Evolutionary conservation across 352 stramenopile genomes (phyloP), one percentile per base, ranked within the genome.

Genomic region (Phytophthora fragariaefolia): DNA sequence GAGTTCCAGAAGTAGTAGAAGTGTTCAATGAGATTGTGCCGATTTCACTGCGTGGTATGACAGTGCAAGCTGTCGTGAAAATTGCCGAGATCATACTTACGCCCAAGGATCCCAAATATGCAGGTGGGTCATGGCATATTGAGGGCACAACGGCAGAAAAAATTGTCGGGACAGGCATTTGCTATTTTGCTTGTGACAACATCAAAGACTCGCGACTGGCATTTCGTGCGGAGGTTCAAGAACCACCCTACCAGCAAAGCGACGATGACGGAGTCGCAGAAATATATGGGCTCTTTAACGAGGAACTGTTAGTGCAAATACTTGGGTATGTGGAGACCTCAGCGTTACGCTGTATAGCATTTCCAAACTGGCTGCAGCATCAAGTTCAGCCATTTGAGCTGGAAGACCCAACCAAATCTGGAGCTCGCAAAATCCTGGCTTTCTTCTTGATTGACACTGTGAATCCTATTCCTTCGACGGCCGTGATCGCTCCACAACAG

Each of bases 1-100:
- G 20, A 13, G 56, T 80, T 9, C 73, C 73, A 5, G 27, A 58
- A 6, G 15, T 30, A 0, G 23, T 68, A 3, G 17, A 36, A 7
- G 45, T 64, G 20, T 24, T 12, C 6, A 52, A 18, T 34, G 6
- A 24, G 6, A 28, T 24, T 0, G 18, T 22, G 1, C n/a, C 54
- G 0, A 58, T 74, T 15, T 64, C 65, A 13, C 27, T 82, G 2
- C 43, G 63, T 20, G 58, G 63, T 2, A 74, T 65, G 12, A 79
- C 36, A 0, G 7, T 77, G 4, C 78, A 87, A 53, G 69, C 72
- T 32, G 83, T 89, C 20, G 76, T 87, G 34, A 85, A 85, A 53
- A 66, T 87, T 13, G 76, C 78, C 3, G 73, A 79, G 55, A 87
- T 87, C 20, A 18, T 79, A 5, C 66, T 89, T 9, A 84, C 78